A percentile compares a stretch with the other conserved stretches of the same genome.
Evolutionary conservation across 148 eudicot species (phyloP).

Genomic region (Persicaria tinctoria): DNA sequence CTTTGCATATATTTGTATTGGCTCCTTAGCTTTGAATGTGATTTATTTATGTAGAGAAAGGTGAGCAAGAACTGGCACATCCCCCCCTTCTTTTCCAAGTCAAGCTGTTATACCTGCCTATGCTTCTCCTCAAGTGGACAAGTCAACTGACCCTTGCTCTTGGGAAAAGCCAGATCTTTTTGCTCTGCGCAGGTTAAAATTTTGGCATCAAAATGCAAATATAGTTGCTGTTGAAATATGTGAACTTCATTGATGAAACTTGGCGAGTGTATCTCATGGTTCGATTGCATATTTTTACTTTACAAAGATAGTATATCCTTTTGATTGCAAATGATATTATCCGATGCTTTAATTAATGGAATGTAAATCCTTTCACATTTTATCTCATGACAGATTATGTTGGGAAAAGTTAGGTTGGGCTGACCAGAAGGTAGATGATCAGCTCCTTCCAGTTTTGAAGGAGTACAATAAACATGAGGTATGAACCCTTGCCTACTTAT

Average conservation of each 20-base stretch:
- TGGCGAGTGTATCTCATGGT: neutral
- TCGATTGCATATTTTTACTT: neutral
- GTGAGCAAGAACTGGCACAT: conserved; percentile 99
- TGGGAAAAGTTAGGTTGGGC: conserved; percentile 92
- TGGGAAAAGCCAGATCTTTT: too few species aligned
- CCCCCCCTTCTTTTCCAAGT: conserved; percentile 73
- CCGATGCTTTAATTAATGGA: neutral
- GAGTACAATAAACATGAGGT: conserved; percentile 97
- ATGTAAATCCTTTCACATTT: neutral
- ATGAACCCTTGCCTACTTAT: neutral
- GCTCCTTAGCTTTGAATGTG: conserved; percentile 8
- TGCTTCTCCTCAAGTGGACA: conserved; percentile 83
- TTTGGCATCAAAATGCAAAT: neutral
- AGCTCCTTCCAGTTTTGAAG: conserved; percentile 80
- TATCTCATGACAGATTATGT: conserved; percentile 53
- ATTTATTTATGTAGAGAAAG: conserved; percentile 60
- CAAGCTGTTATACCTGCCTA: conserved; percentile 78
- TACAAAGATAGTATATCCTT: neutral
- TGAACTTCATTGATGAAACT: neutral
- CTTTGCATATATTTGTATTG: conserved; percentile 9
- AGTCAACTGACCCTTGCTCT: conserved; percentile 35
- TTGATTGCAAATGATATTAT: neutral
- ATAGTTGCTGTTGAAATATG: too few species aligned
- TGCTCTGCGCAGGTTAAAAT: conserved; percentile 59
- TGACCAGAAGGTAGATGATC: conserved; percentile 75